Base-by-base conservation (phyloP, 2,329 filamentous ascomycete species). In the Metarhizium rileyi region DNA sequence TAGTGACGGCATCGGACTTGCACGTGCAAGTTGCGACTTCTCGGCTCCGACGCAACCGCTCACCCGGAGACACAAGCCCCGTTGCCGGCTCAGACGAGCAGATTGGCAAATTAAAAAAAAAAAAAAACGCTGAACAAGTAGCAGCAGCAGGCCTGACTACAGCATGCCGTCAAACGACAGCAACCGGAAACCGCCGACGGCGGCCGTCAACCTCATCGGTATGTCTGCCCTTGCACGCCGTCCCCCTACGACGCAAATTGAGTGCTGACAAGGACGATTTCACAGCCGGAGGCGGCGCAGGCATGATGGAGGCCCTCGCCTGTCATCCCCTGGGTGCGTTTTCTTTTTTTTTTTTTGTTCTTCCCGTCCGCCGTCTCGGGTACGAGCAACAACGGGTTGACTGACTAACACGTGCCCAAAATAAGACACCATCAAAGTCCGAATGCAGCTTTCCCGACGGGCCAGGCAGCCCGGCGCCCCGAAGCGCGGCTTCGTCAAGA, bases 241-340 rank as follows among this genome's bases (percentile, higher is more conserved):
- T 12, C 35, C 8, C 46, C 22, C 14, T 5, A n/a, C 40, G 6
- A 10, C 35, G n/a, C 35, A 38, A 42, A n/a, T 30, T 25, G 42
- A 49, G 33, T 23, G 38, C 42, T 45, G 28, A 50, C 22, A 3
- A n/a, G n/a, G 6, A 22, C 35, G 38, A 14, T 9, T 41, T 30
- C 28, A 33, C 60, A 95, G 93, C 93, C 66, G 93, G 93, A 66
- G 93, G 93, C 66, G 89, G 89, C 70, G 93, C 93, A 60, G 93
- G 93, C 64, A 96, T 97, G 91, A 97, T 97, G 90, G 93, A 98
- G 72, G 93, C 93, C 45, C 83, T 98, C 55, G 90, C 76, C 48
- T 98, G 93, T 70, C 93, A 98, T 75, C 93, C 93, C 54, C 79
- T 97, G 52, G 87, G 87, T 91, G 77, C 61, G 76, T 59, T 50